Percentiles rank a stretch among this genome's conserved stretches.
phyloP scores from a whole-genome alignment of 2,329 filamentous ascomycete species.

The Pseudophaeomoniella oleicola region DNA sequence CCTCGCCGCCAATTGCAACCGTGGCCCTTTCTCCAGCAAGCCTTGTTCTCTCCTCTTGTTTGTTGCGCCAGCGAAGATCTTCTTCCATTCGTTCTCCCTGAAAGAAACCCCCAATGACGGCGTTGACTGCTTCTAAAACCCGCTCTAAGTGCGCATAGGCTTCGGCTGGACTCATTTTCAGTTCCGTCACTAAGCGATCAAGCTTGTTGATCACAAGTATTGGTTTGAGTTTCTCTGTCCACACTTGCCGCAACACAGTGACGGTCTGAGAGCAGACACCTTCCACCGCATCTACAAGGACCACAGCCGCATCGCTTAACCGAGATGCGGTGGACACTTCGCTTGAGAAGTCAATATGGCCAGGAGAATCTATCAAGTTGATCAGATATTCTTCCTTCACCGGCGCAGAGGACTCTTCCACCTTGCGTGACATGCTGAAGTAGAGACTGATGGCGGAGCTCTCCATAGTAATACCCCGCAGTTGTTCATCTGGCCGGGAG shows the following conservation, averaged over 20 bases:
- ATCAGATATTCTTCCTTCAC: constrained; percentile 81
- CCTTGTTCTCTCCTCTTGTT: constrained; percentile 64
- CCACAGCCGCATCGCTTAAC: constrained; percentile 84
- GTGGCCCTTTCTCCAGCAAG: constrained; percentile 25
- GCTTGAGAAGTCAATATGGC: constrained; percentile 96
- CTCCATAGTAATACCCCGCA: constrained; percentile 98
- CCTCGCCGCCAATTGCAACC: constrained; percentile 39
- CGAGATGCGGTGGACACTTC: constrained; percentile 93
- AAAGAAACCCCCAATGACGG: constrained; percentile 92
- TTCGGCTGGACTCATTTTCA: constrained; percentile 83
- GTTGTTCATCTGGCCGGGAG: constrained; percentile 88
- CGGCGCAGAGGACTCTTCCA: constrained; percentile 51
- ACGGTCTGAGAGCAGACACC: constrained; percentile 98
- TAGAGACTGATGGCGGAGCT: constrained; percentile 94
- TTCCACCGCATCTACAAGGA: constrained; percentile 91
- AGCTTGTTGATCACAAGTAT: constrained; percentile 97
- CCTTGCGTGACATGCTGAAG: constrained; percentile 77
- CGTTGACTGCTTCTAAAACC: constrained; percentile 89
- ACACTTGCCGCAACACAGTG: constrained; percentile 85
- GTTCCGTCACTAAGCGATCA: constrained; percentile 82
- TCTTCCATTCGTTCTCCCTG: constrained; percentile 98
- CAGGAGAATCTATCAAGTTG: constrained; percentile 94
- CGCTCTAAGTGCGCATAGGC: constrained; percentile 82
- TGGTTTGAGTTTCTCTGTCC: constrained; percentile 90
- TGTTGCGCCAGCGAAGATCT: constrained; percentile 87